These are phyloP conservation scores for Metschnikowia henanensis DNA, from an alignment of 805 yeast genomes.

Conservation along the genomic window DNA sequence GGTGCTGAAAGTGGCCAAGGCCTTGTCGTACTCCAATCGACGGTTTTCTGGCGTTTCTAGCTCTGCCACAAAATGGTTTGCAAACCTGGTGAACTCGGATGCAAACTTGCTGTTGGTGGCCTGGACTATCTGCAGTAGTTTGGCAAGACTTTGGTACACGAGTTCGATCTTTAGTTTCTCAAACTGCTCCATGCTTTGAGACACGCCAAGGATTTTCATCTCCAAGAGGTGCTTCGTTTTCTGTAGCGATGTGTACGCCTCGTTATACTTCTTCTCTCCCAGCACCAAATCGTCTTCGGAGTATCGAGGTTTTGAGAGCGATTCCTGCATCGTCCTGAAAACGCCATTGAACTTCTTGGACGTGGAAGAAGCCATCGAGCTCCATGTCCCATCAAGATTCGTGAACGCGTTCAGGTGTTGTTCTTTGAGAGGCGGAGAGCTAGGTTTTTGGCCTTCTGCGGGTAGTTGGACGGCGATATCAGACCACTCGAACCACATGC, in stretches of 20 bases:
- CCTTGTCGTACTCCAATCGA: slow-evolving; percentile 18
- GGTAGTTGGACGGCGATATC: slow-evolving; percentile 26
- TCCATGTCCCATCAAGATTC: slow-evolving; percentile 15
- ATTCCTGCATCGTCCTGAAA: slow-evolving; percentile 32
- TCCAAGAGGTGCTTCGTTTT: slow-evolving; percentile 32
- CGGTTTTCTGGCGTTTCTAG: slow-evolving; percentile 5
- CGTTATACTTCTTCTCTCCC: slow-evolving; percentile 32
- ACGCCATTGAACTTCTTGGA: slow-evolving; percentile 31
- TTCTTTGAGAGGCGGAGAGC: not conserved
- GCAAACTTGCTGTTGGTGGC: slow-evolving; percentile 1
- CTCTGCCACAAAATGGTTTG: slow-evolving; percentile 1
- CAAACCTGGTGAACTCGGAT: slow-evolving; percentile 2
- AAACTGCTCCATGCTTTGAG: slow-evolving; percentile 31
- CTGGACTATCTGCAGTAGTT: slow-evolving; percentile 33
- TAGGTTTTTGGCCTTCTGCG: not conserved
- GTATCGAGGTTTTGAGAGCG: slow-evolving; percentile 31
- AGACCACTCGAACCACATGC: slow-evolving; percentile 47
- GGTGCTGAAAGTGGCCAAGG: slow-evolving; percentile 28
- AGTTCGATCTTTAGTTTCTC: slow-evolving; percentile 36
- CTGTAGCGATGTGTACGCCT: slow-evolving; percentile 35
- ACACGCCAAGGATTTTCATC: slow-evolving; percentile 21
- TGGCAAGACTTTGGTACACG: slow-evolving; percentile 32
- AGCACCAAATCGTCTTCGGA: slow-evolving; percentile 26
- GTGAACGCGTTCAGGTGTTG: not conserved
- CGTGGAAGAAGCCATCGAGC: slow-evolving; percentile 27